Evolutionary conservation across 306 rosid genomes (phyloP), one percentile per base, ranked within the genome.

Genomic region (Pachyrhizus erosus): DNA sequence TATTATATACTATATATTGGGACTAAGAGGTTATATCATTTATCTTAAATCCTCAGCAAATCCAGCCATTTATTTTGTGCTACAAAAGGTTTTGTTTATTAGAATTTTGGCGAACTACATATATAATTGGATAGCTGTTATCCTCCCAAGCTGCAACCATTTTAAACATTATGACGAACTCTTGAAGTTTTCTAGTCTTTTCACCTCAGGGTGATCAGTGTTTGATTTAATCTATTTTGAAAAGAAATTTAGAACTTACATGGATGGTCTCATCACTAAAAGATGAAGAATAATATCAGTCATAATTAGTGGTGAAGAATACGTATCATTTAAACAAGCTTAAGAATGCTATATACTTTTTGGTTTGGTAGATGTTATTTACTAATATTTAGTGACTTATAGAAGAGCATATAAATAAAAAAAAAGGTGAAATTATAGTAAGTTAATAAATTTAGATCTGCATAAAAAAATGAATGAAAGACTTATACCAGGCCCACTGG

Each of bases 131-230:
- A 45, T 29, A 33, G 64, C 14, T 48, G 26, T 34, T 31, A 51
- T 34, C 62, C 51, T 77, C 66, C 26, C 78, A 73, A 42, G 26
- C 55, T 69, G 31, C 52, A 46, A 29, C 49, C 46, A 12, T 62
- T 77, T 34, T 46, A 5, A 64, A 33, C 18, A 26, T 58, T 34
- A 54, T 17, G 31, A 29, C 39, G 31, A 13, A 31, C 65, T 33
- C 33, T 17, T 49, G 24, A 72, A 73, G 66, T 52, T 31, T 52
- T 55, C 12, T 33, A 12, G 34, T 37, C 52, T 75, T 74, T 40
- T 62, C 72, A 48, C 23, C 24, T n/a, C 14, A 27, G 43, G 21
- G 18, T 77, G 58, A 61, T 61, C 21, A 48, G 14, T 65, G 49
- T 46, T 65, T 66, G 37, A 67, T 49, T 34, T 34, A 78, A 67